phyloP scores from a whole-genome alignment of 2,329 filamentous ascomycete genomes.

The Neofusicoccum cordaticola region DNA sequence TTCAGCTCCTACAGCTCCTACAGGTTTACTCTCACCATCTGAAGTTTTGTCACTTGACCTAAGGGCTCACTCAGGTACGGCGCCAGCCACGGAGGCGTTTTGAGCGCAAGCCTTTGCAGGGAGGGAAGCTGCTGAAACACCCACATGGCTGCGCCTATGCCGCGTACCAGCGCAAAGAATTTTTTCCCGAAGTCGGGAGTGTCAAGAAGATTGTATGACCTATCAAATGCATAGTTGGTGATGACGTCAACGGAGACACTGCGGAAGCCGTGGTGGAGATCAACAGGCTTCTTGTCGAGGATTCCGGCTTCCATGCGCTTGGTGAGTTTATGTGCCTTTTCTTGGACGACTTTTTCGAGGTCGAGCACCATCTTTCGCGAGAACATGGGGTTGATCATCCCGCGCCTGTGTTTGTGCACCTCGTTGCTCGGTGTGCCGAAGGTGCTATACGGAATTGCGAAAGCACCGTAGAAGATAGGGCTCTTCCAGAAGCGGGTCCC shows the following conservation, averaged over 20 bases:
- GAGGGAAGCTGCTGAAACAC: conserved; percentile 26
- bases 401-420: conserved; percentile 18
- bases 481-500: neutral
- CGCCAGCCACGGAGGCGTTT: conserved; percentile 25
- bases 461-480: conserved; percentile 17
- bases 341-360: conserved; percentile 24
- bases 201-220: conserved; percentile 30
- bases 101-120: conserved; percentile 14
- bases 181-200: conserved; percentile 23
- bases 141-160: conserved; percentile 22
- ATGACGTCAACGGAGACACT: conserved; percentile 24
- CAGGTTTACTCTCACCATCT: conserved; percentile 6
- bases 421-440: conserved; percentile 20
- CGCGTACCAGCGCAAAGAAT: conserved; percentile 28
- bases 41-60: conserved; percentile 21
- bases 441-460: conserved; percentile 19
- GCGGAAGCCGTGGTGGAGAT: conserved; percentile 27
- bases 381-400: conserved; percentile 27
- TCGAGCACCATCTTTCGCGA: conserved; percentile 28
- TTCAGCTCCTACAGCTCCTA: too few relatives aligned
- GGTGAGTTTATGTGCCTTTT: conserved; percentile 24
- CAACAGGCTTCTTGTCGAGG: conserved; percentile 21
- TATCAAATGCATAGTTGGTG: conserved; percentile 27
- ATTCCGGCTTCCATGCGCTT: conserved; percentile 17
- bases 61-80: conserved; percentile 22